These are phyloP conservation scores for Trypanosoma cruzi DNA, from an alignment of 208 protist species.

Conservation along the genomic window DNA sequence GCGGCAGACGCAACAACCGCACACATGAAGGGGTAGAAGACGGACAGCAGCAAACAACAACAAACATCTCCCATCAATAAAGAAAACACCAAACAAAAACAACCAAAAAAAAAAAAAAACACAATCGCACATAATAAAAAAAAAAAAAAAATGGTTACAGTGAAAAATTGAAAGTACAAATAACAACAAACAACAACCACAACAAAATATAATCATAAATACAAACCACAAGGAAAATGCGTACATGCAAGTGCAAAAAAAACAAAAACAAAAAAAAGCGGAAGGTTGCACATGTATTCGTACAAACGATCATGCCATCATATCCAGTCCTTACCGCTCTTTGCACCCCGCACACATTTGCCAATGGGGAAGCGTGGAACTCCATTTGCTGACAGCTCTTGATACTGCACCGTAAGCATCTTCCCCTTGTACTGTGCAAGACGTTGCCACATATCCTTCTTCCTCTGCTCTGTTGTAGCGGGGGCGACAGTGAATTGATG, in stretches of 20 bases:
- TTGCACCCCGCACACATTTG: conserved; percentile 75
- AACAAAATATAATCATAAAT: background rate
- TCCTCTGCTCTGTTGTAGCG: conserved; percentile 72
- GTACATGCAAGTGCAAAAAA: background rate
- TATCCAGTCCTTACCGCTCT: conserved; percentile 77
- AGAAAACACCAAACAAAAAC: background rate
- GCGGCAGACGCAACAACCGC: too few species aligned
- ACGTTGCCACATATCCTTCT: conserved; percentile 66
- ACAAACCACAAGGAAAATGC: conserved; percentile 4
- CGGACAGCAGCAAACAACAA: too few species aligned
- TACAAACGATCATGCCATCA: conserved; percentile 16
- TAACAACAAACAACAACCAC: conserved; percentile 1
- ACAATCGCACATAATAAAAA: background rate
- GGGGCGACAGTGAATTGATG: conserved; percentile 76
- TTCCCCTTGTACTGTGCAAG: conserved; percentile 71
- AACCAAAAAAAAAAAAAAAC: background rate
- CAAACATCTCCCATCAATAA: too few species aligned
- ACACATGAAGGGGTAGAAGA: too few species aligned
- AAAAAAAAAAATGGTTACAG: conserved; percentile 3
- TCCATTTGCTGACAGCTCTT: conserved; percentile 77
- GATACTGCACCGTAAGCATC: conserved; percentile 88
- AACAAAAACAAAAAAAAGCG: conserved; percentile 19
- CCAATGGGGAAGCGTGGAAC: conserved; percentile 88
- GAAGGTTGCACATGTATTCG: background rate
- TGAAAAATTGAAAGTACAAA: conserved; percentile 9